Evolutionary conservation across 164 flowering plant species (phyloP).

Genomic region (Nymphaea thermarum): DNA sequence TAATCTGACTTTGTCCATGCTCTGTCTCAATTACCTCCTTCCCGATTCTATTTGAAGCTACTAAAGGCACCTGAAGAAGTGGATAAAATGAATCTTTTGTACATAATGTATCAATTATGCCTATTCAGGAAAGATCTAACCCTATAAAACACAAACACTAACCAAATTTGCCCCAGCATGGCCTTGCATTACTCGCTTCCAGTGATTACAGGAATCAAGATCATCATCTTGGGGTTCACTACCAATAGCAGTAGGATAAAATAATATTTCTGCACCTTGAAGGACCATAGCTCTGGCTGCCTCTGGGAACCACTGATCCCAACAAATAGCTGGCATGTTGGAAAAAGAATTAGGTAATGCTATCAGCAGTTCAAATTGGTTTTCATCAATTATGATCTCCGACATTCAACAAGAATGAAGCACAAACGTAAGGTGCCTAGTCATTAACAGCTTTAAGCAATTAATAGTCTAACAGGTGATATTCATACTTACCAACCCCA

Average conservation of each 20-base stretch:
- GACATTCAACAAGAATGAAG: background rate
- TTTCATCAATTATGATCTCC: background rate
- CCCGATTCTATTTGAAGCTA: slow-evolving; percentile 91
- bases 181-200: slow-evolving; percentile 98
- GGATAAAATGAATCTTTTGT: background rate
- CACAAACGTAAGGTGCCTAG: background rate
- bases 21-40: slow-evolving; percentile 80
- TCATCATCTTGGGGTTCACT: slow-evolving; percentile 94
- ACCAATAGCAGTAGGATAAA: slow-evolving; percentile 98
- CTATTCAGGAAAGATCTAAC: background rate
- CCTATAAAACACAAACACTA: slow-evolving; percentile 3
- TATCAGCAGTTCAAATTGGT: background rate
- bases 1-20: slow-evolving; percentile 82
- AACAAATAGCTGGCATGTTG: slow-evolving; percentile 66
- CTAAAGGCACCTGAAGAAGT: slow-evolving; percentile 69
- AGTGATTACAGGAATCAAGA: slow-evolving; percentile 92
- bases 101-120: background rate
- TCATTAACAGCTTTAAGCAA: too few species aligned
- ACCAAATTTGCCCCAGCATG: slow-evolving; percentile 98
- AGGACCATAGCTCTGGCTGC: slow-evolving; percentile 97
- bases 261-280: slow-evolving; percentile 93
- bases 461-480: background rate
- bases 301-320: slow-evolving; percentile 99
- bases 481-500: slow-evolving; percentile 70
- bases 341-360: background rate